These are phyloP conservation scores for Bullera alba DNA, from an alignment of 768 basidiomycete species.

Conservation along the genomic window DNA sequence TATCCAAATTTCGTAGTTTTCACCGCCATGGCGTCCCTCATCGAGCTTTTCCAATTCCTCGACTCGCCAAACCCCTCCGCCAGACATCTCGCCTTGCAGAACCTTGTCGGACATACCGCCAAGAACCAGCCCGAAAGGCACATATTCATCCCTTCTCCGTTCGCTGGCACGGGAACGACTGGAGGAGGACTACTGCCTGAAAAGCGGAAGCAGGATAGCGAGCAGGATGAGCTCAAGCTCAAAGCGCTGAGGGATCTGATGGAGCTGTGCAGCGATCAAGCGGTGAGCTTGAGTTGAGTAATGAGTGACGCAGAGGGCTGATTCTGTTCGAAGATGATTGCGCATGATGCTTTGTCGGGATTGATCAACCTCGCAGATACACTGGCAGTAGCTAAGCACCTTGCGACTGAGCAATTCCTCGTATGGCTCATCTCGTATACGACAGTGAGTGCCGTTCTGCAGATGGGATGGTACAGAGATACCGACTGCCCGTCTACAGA, in stretches of 20 bases:
- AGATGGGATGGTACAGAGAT: neutral
- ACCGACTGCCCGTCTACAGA: constrained; percentile 50
- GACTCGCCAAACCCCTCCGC: constrained; percentile 81
- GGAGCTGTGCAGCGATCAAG: constrained; percentile 77
- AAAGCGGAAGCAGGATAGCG: constrained; percentile 23
- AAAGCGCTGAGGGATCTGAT: constrained; percentile 65
- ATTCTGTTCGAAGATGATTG: constrained; percentile 58
- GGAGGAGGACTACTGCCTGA: constrained; percentile 19
- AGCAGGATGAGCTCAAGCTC: constrained; percentile 54
- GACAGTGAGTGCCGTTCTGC: constrained; percentile 58
- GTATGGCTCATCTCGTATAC: constrained; percentile 82
- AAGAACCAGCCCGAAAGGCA: constrained; percentile 62
- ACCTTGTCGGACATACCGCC: constrained; percentile 72
- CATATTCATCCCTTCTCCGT: constrained; percentile 60
- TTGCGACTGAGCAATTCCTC: constrained; percentile 68
- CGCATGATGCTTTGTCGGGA: constrained; percentile 91
- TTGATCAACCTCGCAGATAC: constrained; percentile 90
- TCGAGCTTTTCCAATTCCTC: constrained; percentile 75
- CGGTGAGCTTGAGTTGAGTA: constrained; percentile 53
- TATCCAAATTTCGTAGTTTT: too few species aligned
- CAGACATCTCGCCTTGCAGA: constrained; percentile 74
- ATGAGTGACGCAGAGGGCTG: neutral
- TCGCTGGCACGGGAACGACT: constrained; percentile 9
- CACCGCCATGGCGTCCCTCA: constrained; percentile 35
- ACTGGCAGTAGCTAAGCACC: constrained; percentile 57